Evolutionary conservation across 495 filamentous ascomycete species (phyloP), one percentile per base, ranked within the genome.

Genomic region (Stereocaulon alpinum): DNA sequence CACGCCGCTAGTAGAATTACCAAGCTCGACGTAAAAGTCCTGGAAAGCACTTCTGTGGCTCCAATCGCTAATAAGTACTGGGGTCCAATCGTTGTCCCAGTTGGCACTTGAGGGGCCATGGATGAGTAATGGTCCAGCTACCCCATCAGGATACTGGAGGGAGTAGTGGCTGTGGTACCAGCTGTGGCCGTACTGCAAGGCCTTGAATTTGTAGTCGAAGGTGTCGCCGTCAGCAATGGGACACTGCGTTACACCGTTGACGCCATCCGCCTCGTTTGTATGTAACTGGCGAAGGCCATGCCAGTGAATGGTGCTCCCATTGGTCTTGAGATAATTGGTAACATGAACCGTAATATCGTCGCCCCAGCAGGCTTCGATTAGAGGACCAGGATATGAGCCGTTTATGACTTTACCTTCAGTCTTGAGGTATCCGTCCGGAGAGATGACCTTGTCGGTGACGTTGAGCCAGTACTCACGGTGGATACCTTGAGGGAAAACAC

Each of bases 111-210:
- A 68, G 1, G 74, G 74, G 41, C 74, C 75, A 57, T 76, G 74
- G 18, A 73, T 79, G 53, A 79, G 67, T 30, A 63, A 40, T 15
- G 55, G 55, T 10, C 57, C 61, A 27, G 56, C 56, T 0, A 77
- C 56, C 22, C 78, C 79, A 40, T 70, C 74, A 20, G 65, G 56
- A 29, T 73, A 73, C 58, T 81, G 76, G 9, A 73, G 65, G 6
- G 68, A 72, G 54, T 68, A 78, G 62, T 82, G 79, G 17, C 61
- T 65, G 56, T 78, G 84, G 56, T 85, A 86, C 82, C 81, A 86
- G 6, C 76, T 72, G 0, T 77, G 77, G 2, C 83, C 84, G 61
- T 86, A 85, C 64, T 69, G 77, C 1, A 65, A 72, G 0, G 73
- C 78, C 27, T 70, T 67, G 55, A 78, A 84, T 29, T 63, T 74